Evolutionary conservation across 441 rosid species (phyloP).

Genomic region (Pelargonium fulgidum): DNA sequence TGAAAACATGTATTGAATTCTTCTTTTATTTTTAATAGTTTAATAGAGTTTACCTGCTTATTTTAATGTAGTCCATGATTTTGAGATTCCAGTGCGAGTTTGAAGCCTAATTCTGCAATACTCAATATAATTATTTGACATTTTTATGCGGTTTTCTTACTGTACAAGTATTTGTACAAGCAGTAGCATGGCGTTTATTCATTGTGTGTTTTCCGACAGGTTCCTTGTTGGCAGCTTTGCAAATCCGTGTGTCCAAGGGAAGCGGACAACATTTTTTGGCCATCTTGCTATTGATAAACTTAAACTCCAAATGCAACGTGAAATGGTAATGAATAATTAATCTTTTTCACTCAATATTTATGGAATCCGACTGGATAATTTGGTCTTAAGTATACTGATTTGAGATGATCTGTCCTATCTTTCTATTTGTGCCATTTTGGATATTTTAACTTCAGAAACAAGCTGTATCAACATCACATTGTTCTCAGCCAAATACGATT

Average conservation of each 20-base stretch:
- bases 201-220: conserved; percentile 34
- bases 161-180: conserved; percentile 8
- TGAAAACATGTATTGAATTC: no score
- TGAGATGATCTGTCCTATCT: neutral
- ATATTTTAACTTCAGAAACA: conserved; percentile 40
- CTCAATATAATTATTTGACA: neutral
- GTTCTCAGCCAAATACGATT: conserved; percentile 75
- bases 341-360: neutral
- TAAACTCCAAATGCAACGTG: conserved; percentile 46
- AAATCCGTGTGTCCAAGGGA: conserved; percentile 41
- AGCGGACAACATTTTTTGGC: conserved; percentile 49
- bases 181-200: conserved; percentile 9
- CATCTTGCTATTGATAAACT: conserved; percentile 48
- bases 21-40: no score
- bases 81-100: neutral
- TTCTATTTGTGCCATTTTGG: conserved; percentile 7
- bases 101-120: neutral
- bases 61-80: no score
- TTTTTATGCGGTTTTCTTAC: conserved; percentile 4
- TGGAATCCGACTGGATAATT: neutral
- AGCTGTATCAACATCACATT: conserved; percentile 79
- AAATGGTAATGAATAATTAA: conserved; percentile 31
- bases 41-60: neutral
- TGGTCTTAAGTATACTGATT: neutral
- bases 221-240: conserved; percentile 61